These are phyloP conservation scores for Aquanectria penicillioides DNA, from an alignment of 2,329 filamentous ascomycete species.

Conservation along the genomic window DNA sequence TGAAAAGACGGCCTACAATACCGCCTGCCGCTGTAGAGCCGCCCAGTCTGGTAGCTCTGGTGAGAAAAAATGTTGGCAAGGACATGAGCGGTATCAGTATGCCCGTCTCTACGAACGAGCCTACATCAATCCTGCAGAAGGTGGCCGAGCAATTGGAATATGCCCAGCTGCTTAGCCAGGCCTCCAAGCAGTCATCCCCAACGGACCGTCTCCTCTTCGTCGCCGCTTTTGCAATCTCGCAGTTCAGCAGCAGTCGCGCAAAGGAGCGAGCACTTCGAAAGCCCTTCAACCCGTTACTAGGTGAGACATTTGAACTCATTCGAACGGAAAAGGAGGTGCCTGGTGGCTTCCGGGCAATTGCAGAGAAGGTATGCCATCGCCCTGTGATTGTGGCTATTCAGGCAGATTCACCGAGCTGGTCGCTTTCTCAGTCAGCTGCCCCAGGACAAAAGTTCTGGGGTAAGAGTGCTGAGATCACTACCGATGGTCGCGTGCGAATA, in stretches of 20 bases:
- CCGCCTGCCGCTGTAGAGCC: slow-evolving; percentile 80
- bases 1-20: slow-evolving; percentile 76
- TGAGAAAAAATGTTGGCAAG: slow-evolving; percentile 98
- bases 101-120: slow-evolving; percentile 97
- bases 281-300: slow-evolving; percentile 96
- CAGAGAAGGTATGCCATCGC: slow-evolving; percentile 93
- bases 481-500: slow-evolving; percentile 85
- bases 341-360: slow-evolving; percentile 86
- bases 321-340: slow-evolving; percentile 79
- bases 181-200: slow-evolving; percentile 68
- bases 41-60: slow-evolving; percentile 91
- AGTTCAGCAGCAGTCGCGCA: slow-evolving; percentile 82
- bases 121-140: slow-evolving; percentile 86
- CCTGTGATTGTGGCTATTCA: slow-evolving; percentile 94
- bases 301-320: slow-evolving; percentile 94
- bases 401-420: slow-evolving; percentile 87
- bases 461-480: slow-evolving; percentile 93
- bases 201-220: slow-evolving; percentile 83
- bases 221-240: slow-evolving; percentile 89
- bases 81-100: slow-evolving; percentile 96
- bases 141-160: slow-evolving; percentile 94
- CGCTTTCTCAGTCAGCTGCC: slow-evolving; percentile 84
- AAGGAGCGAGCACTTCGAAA: slow-evolving; percentile 95
- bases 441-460: slow-evolving; percentile 99
- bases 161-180: slow-evolving; percentile 81